Conservation (phyloP, 2,329 filamentous ascomycete species). For the Alternaria atra region DNA sequence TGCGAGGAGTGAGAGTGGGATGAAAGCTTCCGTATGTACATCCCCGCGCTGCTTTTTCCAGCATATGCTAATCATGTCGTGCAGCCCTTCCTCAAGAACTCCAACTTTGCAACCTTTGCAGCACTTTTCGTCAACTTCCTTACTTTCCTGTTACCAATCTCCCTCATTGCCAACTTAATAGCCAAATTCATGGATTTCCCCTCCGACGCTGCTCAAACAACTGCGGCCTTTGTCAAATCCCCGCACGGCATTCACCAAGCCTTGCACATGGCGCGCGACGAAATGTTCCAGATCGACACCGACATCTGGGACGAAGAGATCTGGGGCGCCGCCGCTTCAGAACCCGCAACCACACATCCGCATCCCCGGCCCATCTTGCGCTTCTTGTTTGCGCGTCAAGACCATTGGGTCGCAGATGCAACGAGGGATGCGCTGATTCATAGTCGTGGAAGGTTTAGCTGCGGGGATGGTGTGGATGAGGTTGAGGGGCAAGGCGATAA, state of each 20-base stretch:
- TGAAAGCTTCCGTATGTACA: slow-evolving; percentile 50
- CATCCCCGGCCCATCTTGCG: slow-evolving; percentile 58
- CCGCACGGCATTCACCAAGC: slow-evolving; percentile 62
- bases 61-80: slow-evolving; percentile 11
- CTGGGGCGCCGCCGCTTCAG: slow-evolving; percentile 60
- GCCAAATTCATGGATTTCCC: slow-evolving; percentile 54
- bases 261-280: slow-evolving; percentile 67
- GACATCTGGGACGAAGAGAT: slow-evolving; percentile 68
- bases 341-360: slow-evolving; percentile 27
- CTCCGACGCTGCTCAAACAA: slow-evolving; percentile 57
- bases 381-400: slow-evolving; percentile 67
- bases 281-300: slow-evolving; percentile 64
- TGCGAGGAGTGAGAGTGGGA: slow-evolving; percentile 54
- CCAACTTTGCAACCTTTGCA: slow-evolving; percentile 37
- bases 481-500: slow-evolving; percentile 36
- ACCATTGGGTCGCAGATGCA: slow-evolving; percentile 69
- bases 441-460: slow-evolving; percentile 21
- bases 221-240: slow-evolving; percentile 61
- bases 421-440: slow-evolving; percentile 65
- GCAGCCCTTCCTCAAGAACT: slow-evolving; percentile 38
- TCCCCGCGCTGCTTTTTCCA: neutral
- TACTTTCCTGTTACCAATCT: slow-evolving; percentile 53
- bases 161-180: slow-evolving; percentile 55
- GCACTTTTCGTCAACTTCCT: slow-evolving; percentile 54
- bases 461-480: slow-evolving; percentile 23